phyloP scores from a whole-genome alignment of 176 grass and related monocot genomes.

The Oryza glumipatula region DNA sequence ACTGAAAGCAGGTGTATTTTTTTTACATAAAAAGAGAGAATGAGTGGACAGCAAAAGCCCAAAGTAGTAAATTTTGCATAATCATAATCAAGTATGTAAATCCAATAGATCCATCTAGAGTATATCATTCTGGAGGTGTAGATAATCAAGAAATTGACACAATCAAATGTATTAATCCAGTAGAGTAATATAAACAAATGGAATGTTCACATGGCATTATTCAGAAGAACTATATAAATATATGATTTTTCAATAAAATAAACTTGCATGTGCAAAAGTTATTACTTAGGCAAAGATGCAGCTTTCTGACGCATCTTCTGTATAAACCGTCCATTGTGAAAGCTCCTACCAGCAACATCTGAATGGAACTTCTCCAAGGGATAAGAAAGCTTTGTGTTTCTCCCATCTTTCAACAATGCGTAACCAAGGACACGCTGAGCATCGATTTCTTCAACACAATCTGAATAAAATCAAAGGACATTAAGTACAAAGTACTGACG shows the following conservation, averaged over 20 bases:
- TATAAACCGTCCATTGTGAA: constrained; percentile 96
- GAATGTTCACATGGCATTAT: no score
- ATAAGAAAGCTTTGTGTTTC: constrained; percentile 76
- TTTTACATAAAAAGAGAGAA: neutral
- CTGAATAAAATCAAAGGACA: constrained; percentile 44
- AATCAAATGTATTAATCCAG: no score
- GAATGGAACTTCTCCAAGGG: constrained; percentile 91
- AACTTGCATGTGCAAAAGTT: neutral
- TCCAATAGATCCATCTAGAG: neutral
- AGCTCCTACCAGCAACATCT: constrained; percentile 93
- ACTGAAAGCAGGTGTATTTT: constrained; percentile 41
- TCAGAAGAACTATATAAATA: constrained; percentile 10
- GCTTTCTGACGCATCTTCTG: constrained; percentile 91
- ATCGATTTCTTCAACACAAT: constrained; percentile 96
- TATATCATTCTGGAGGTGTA: neutral
- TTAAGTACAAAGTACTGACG: constrained; percentile 6
- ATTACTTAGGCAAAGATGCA: constrained; percentile 81
- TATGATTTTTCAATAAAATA: neutral
- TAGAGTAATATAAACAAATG: no score
- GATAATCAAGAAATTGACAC: neutral
- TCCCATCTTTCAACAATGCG: constrained; percentile 91
- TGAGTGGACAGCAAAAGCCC: neutral
- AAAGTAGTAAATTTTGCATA: constrained; percentile 1
- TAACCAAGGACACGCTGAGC: constrained; percentile 89
- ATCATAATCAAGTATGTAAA: neutral